Percentiles rank a stretch among this genome's conserved stretches.
Conservation (phyloP, 371 early-diverging fungal species). For the Mortierella polycephala region DNA sequence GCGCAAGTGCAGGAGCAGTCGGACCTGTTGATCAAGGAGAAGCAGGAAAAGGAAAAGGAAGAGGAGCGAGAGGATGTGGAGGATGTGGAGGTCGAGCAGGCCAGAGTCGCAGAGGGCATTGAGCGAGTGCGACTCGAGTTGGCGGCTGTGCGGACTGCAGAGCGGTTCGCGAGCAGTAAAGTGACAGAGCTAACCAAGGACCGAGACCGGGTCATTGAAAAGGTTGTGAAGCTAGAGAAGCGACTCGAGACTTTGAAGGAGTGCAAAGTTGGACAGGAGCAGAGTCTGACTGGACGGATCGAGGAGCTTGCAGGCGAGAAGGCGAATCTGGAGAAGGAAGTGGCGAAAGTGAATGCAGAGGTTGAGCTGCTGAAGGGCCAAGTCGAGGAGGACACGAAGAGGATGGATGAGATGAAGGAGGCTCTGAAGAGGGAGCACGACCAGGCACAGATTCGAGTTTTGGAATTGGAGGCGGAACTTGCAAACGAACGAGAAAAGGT, state of each 20-base stretch:
- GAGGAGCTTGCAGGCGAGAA: slow-evolving; percentile 32
- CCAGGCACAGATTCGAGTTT: slow-evolving; percentile 2
- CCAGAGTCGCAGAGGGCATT: slow-evolving; percentile 31
- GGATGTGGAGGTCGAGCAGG: slow-evolving; percentile 20
- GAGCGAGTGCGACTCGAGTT: slow-evolving; percentile 39
- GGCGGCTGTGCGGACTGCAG: slow-evolving; percentile 34
- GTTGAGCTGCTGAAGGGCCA: slow-evolving; percentile 8
- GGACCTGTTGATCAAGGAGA: slow-evolving; percentile 41
- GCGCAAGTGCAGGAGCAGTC: slow-evolving; percentile 50
- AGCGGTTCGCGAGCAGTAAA: slow-evolving; percentile 31
- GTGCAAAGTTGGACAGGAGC: slow-evolving; percentile 50
- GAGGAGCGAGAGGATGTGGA: slow-evolving; percentile 8
- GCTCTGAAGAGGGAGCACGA: slow-evolving; percentile 48
- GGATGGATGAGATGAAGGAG: slow-evolving; percentile 1
- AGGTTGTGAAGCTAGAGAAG: slow-evolving; percentile 54
- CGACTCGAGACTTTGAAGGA: slow-evolving; percentile 50
- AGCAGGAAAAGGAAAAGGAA: slow-evolving; percentile 37
- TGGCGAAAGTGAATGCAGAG: slow-evolving; percentile 5
- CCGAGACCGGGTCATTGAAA: slow-evolving; percentile 46
- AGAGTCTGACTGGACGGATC: slow-evolving; percentile 38
- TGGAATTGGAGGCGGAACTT: slow-evolving; percentile 16
- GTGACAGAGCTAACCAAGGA: slow-evolving; percentile 45
- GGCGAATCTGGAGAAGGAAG: slow-evolving; percentile 14
- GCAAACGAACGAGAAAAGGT: background rate
- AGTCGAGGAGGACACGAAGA: slow-evolving; percentile 5